These are phyloP conservation scores for Urostyla sp. DNA, from an alignment of 73 alveolate genomes.

Conservation along the genomic window DNA sequence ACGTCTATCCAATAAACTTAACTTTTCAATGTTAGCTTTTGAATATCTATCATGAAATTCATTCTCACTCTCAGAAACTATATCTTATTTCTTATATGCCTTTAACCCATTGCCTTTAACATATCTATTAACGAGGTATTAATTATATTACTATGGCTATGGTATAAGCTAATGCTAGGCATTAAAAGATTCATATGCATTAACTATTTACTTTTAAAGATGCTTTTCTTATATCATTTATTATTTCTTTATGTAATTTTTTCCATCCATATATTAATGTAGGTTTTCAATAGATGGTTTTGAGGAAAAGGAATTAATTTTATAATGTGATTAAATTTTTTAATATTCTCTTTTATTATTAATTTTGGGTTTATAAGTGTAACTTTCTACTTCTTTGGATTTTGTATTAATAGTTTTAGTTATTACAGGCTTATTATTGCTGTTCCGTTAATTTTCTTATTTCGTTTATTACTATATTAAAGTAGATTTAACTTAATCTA, in stretches of 20 bases:
- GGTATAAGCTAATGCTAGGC: background rate
- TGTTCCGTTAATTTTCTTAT: too few species aligned
- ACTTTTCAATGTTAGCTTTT: conserved; percentile 30
- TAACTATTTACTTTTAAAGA: background rate
- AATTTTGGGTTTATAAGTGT: background rate
- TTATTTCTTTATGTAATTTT: conserved; percentile 4
- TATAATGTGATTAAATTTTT: conserved; percentile 12
- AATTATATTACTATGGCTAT: conserved; percentile 15
- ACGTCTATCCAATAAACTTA: conserved; percentile 9
- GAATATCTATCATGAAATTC: conserved; percentile 42
- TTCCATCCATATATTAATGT: background rate
- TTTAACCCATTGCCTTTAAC: conserved; percentile 7
- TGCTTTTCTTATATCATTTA: background rate
- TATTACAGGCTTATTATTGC: too few species aligned
- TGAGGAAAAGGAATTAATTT: too few species aligned
- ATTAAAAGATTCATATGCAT: conserved; percentile 19
- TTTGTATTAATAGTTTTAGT: too few species aligned
- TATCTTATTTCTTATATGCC: background rate
- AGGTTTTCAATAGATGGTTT: background rate
- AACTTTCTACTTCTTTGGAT: background rate
- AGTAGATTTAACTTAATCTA: too few species aligned
- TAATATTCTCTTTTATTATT: background rate
- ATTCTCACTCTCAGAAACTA: conserved; percentile 22
- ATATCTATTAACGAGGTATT: conserved; percentile 22
- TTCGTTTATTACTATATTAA: too few species aligned